Evolutionary conservation across 192 early-diverging fungal species (phyloP).

Genomic region (Gryganskiella cystojenkinii): DNA sequence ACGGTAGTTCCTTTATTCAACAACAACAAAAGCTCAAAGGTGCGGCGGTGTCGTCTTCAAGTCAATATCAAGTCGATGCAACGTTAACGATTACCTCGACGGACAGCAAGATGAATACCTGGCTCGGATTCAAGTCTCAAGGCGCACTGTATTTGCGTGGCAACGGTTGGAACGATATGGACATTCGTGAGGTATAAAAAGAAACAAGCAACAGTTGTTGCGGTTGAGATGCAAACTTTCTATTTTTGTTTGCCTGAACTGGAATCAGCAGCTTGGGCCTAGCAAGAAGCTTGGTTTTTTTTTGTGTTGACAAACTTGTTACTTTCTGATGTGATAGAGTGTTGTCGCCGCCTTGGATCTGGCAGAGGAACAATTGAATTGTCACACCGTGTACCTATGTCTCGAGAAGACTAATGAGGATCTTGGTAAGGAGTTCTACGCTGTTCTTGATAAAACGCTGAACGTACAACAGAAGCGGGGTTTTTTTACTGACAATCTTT

Average conservation of each 20-base stretch:
- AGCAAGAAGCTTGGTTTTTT: background rate
- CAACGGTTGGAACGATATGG: slow-evolving; percentile 46
- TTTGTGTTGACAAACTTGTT: background rate
- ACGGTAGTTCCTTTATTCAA: slow-evolving; percentile 6
- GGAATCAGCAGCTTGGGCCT: no score
- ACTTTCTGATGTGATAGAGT: slow-evolving; percentile 8
- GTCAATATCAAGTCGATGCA: slow-evolving; percentile 22
- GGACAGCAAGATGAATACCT: slow-evolving; percentile 46
- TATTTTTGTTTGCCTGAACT: background rate
- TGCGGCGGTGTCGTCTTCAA: slow-evolving; percentile 18
- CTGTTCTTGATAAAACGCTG: no score
- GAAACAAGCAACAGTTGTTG: background rate
- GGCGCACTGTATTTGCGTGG: slow-evolving; percentile 28
- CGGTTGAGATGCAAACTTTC: background rate
- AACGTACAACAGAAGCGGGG: no score
- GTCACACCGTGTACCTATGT: slow-evolving; percentile 29
- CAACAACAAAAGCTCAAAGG: background rate
- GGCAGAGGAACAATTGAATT: slow-evolving; percentile 40
- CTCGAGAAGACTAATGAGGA: slow-evolving; percentile 40
- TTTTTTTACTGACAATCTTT: no score
- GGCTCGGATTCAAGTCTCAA: slow-evolving; percentile 43
- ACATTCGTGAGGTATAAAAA: slow-evolving; percentile 43
- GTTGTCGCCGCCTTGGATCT: slow-evolving; percentile 46
- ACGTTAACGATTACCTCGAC: slow-evolving; percentile 45
- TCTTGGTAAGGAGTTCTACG: slow-evolving; percentile 39